A percentile compares a stretch with the other conserved stretches of the same genome.
phyloP scores from a whole-genome alignment of 2,329 filamentous ascomycete species.

The Ascocoryne sarcoides region DNA sequence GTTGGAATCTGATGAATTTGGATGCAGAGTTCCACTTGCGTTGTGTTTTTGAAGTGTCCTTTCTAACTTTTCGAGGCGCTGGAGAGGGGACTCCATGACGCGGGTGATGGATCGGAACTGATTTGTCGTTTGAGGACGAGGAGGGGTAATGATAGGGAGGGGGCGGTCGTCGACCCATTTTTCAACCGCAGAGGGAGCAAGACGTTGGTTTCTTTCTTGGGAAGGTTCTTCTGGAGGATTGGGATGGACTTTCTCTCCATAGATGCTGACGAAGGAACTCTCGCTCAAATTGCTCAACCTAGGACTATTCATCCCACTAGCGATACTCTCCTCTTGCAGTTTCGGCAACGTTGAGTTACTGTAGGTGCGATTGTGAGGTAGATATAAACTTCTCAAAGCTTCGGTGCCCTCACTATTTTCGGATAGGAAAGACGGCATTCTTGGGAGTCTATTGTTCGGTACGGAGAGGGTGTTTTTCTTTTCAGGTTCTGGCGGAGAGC shows the following conservation, averaged over 20 bases:
- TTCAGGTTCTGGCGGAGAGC: constrained; percentile 20
- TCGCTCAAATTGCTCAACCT: constrained; percentile 58
- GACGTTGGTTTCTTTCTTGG: constrained; percentile 14
- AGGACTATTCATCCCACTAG: constrained; percentile 42
- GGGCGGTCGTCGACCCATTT: constrained; percentile 28
- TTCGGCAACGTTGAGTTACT: constrained; percentile 44
- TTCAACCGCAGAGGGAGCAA: constrained; percentile 21
- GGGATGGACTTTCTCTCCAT: constrained; percentile 38
- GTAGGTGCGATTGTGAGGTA: constrained; percentile 29
- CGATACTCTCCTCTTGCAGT: constrained; percentile 32
- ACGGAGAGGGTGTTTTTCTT: neutral
- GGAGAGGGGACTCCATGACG: constrained; percentile 42
- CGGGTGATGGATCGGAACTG: constrained; percentile 40
- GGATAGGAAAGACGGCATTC: constrained; percentile 58
- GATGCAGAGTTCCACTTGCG: constrained; percentile 8
- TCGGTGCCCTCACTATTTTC: constrained; percentile 51
- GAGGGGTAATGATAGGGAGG: constrained; percentile 7
- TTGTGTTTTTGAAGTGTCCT: constrained; percentile 22
- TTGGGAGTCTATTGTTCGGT: constrained; percentile 30
- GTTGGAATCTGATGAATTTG: constrained; percentile 8
- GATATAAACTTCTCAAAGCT: constrained; percentile 51
- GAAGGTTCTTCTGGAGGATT: constrained; percentile 6
- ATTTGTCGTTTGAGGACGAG: constrained; percentile 12
- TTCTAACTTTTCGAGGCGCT: constrained; percentile 39
- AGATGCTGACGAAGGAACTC: constrained; percentile 58